Evolutionary conservation across 148 eudicot genomes (phyloP).

Genomic region (Rhododendron simsii): DNA sequence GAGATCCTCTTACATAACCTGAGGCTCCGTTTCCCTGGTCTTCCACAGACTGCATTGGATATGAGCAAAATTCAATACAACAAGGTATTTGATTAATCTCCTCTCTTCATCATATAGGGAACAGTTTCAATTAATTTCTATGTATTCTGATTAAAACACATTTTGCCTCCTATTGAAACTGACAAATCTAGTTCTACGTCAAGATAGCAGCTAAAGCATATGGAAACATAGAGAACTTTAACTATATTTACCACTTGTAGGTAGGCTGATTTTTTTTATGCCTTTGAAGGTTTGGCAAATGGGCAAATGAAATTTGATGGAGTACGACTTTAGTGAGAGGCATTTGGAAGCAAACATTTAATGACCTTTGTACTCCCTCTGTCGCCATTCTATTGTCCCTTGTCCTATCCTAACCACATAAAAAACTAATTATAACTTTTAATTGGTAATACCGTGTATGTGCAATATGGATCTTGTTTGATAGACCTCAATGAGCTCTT

Average conservation of each 20-base stretch:
- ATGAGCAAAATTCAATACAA: slow-evolving; percentile 94
- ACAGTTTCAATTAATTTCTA: background rate
- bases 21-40: slow-evolving; percentile 74
- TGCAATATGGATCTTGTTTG: no score
- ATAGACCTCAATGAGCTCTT: no score
- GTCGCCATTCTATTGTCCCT: no score
- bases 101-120: background rate
- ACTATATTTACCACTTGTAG: background rate
- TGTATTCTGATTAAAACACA: background rate
- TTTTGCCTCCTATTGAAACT: background rate
- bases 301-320: background rate
- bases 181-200: background rate
- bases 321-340: background rate
- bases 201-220: background rate
- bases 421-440: no score
- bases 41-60: slow-evolving; percentile 89
- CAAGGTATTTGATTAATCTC: slow-evolving; percentile 44
- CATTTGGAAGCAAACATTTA: background rate
- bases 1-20: slow-evolving; percentile 66
- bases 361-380: background rate
- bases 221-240: background rate
- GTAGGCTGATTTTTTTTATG: background rate
- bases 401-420: no score
- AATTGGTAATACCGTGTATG: no score
- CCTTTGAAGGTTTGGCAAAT: background rate